Conservation (phyloP, 2,329 filamentous ascomycete genomes). For the Colletotrichum melonis region DNA sequence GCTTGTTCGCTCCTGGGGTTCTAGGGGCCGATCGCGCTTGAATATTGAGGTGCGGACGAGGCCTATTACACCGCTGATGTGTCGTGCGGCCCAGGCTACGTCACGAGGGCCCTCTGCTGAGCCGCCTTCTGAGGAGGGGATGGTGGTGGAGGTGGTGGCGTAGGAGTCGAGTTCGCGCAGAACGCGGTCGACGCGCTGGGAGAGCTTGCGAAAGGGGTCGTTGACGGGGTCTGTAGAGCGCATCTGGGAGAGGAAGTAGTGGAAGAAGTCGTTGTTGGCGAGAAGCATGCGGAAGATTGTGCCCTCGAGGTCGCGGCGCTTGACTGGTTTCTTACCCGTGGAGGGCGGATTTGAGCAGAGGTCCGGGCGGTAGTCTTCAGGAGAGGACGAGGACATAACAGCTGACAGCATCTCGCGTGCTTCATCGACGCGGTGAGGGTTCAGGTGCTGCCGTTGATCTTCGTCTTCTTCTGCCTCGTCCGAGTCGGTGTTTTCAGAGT, state of each 20-base stretch:
- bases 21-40: conserved; percentile 50
- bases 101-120: conserved; percentile 48
- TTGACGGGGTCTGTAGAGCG: conserved; percentile 56
- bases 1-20: conserved; percentile 51
- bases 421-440: conserved; percentile 56
- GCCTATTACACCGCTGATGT: conserved; percentile 55
- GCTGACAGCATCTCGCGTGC: conserved; percentile 63
- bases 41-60: conserved; percentile 57
- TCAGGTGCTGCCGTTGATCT: conserved; percentile 28
- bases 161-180: conserved; percentile 55
- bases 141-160: conserved; percentile 24
- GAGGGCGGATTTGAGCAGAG: conserved; percentile 50
- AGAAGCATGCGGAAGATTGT: conserved; percentile 66
- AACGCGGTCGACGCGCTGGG: conserved; percentile 59
- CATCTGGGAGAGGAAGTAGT: conserved; percentile 61
- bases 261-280: conserved; percentile 65
- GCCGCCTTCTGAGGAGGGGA: neutral
- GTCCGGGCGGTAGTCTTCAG: conserved; percentile 59
- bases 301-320: conserved; percentile 59
- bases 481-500: conserved; percentile 13
- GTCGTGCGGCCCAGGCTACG: conserved; percentile 61
- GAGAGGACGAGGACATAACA: conserved; percentile 46
- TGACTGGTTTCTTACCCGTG: conserved; percentile 46
- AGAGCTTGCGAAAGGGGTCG: conserved; percentile 60
- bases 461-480: conserved; percentile 22